Conservation (phyloP, 345 rosid species). For the Microcos paniculata region DNA sequence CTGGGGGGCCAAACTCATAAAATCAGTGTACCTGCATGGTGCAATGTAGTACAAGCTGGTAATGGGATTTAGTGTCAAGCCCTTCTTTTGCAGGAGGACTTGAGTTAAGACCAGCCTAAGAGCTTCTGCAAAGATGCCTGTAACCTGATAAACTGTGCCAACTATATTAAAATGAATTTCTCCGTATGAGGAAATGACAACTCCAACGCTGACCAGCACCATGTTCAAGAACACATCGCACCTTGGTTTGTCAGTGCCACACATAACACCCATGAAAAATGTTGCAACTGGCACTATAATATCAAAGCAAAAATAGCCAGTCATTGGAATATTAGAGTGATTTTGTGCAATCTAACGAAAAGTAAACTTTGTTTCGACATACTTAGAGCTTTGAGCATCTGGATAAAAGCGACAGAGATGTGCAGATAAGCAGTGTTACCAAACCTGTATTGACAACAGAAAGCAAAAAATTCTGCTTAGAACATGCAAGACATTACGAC, state of each 20-base stretch:
- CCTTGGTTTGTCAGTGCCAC: constrained; percentile 92
- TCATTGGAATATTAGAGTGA: constrained; percentile 14
- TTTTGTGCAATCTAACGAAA: constrained; percentile 2
- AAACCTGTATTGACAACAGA: constrained; percentile 57
- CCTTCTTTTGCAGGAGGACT: constrained; percentile 94
- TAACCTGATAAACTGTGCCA: constrained; percentile 93
- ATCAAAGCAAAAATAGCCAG: constrained; percentile 27
- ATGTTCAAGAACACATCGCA: constrained; percentile 88
- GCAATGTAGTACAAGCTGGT: constrained; percentile 96
- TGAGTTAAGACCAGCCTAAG: constrained; percentile 95
- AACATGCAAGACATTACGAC: background rate
- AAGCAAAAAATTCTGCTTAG: constrained; percentile 12
- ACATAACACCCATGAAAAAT: constrained; percentile 77
- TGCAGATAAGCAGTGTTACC: constrained; percentile 93
- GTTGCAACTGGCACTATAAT: constrained; percentile 99
- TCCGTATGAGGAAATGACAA: constrained; percentile 90
- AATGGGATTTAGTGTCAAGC: constrained; percentile 82
- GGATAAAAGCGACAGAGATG: constrained; percentile 95
- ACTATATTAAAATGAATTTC: constrained; percentile 91
- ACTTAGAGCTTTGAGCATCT: constrained; percentile 99
- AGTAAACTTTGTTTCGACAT: constrained; percentile 36
- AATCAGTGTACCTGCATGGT: constrained; percentile 82
- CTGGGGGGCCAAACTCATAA: background rate
- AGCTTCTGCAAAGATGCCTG: constrained; percentile 97
- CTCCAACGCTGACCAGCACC: constrained; percentile 96